Percentiles rank a stretch among this genome's conserved stretches.
Evolutionary conservation across 371 early-diverging fungal genomes (phyloP).

Genomic region (Basidiobolus meristosporus): DNA sequence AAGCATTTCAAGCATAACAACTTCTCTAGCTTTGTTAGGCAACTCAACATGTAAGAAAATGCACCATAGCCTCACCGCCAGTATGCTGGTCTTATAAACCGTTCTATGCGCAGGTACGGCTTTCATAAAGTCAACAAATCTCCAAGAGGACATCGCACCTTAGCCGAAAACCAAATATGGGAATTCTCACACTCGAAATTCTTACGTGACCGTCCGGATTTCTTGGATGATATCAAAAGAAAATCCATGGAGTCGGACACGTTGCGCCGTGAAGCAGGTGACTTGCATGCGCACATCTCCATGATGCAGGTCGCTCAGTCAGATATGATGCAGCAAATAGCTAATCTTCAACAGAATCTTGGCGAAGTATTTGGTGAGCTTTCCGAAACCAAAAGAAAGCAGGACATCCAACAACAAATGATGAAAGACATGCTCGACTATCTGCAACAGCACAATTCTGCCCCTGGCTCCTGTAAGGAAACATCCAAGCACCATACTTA

Average conservation of each 20-base stretch:
- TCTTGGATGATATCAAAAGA: slow-evolving; percentile 68
- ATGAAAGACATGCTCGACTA: slow-evolving; percentile 31
- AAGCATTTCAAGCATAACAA: slow-evolving; percentile 75
- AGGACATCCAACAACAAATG: slow-evolving; percentile 27
- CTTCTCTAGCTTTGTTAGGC: slow-evolving; percentile 67
- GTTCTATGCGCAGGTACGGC: slow-evolving; percentile 34
- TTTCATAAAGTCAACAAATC: slow-evolving; percentile 78
- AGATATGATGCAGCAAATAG: slow-evolving; percentile 52
- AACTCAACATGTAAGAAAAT: slow-evolving; percentile 52
- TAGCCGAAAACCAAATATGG: slow-evolving; percentile 77
- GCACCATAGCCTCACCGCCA: neutral
- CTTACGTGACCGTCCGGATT: slow-evolving; percentile 50
- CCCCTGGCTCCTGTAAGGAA: neutral
- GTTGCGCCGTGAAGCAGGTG: slow-evolving; percentile 46
- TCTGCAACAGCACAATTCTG: slow-evolving; percentile 15
- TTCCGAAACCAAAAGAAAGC: slow-evolving; percentile 39
- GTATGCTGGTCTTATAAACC: neutral
- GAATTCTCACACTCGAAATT: slow-evolving; percentile 82
- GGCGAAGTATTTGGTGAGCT: slow-evolving; percentile 44
- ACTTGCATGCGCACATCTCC: slow-evolving; percentile 43
- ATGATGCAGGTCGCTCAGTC: slow-evolving; percentile 51
- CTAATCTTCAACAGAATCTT: slow-evolving; percentile 46
- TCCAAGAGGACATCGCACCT: slow-evolving; percentile 60
- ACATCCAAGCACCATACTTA: neutral
- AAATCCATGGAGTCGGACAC: slow-evolving; percentile 66